Evolutionary conservation across 1,284 basidiomycete species (phyloP).

Genomic region (Sporisorium sorghi): DNA sequence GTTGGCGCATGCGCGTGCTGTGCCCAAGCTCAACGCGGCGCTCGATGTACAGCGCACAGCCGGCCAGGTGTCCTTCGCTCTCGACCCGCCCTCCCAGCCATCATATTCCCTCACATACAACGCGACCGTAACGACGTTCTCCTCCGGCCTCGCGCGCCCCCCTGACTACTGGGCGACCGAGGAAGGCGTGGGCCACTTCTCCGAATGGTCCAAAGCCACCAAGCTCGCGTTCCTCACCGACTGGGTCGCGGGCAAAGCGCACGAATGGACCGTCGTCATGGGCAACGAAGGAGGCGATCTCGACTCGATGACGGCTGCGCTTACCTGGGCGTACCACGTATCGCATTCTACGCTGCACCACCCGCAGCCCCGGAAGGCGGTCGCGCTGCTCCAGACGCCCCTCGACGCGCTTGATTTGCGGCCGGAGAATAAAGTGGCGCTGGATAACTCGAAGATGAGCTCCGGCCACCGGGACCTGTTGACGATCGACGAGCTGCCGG

Average conservation of each 20-base stretch:
- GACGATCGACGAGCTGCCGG: constrained; percentile 69
- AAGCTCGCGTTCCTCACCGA: constrained; percentile 67
- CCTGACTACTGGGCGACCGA: constrained; percentile 42
- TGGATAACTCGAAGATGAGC: constrained; percentile 66
- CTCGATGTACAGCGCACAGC: constrained; percentile 9
- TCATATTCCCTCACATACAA: constrained; percentile 1
- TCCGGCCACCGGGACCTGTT: constrained; percentile 69
- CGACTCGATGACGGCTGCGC: constrained; percentile 65
- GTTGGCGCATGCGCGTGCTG: constrained; percentile 16
- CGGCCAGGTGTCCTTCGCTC: background rate
- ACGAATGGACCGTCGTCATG: constrained; percentile 69
- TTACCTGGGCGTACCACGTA: constrained; percentile 64
- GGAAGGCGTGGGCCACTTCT: constrained; percentile 66
- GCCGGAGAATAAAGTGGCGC: constrained; percentile 69
- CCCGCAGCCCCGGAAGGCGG: constrained; percentile 38
- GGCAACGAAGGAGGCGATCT: constrained; percentile 70
- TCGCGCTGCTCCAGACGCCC: constrained; percentile 61
- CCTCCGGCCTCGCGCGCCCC: constrained; percentile 11
- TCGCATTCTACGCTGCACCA: constrained; percentile 52
- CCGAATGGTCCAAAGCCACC: constrained; percentile 62
- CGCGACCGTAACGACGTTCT: constrained; percentile 1
- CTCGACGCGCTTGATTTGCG: constrained; percentile 69
- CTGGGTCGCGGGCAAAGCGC: constrained; percentile 50
- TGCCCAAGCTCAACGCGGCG: constrained; percentile 9
- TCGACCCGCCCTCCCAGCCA: background rate